Evolutionary conservation across 2,329 filamentous ascomycete genomes (phyloP), one percentile per base, ranked within the genome.

Genomic region (Trichoderma koningii): DNA sequence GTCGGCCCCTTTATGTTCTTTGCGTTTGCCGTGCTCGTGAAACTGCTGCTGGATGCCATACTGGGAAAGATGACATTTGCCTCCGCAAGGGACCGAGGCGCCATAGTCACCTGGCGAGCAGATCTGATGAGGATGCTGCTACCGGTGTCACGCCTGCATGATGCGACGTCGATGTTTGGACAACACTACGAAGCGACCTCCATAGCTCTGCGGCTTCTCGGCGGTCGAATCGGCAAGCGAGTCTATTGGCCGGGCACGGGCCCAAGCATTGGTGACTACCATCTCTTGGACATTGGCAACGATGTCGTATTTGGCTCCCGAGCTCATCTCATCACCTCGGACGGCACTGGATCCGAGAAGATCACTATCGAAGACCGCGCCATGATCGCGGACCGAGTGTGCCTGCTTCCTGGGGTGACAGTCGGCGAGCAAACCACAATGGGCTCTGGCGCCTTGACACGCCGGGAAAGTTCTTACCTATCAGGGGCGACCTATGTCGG

Each of bases 261-360:
- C 0, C 84, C 83, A 0, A 75, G 73, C 1, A 80, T 85, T 42
- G 78, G 81, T 17, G 82, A 86, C 67, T 86, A 85, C 67, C 81
- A 85, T 66, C 74, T 86, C 1, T 69, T 86, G 12, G 79, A 86
- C 26, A 76, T 86, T 66, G 84, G 84, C 10, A 80, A 85, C 64
- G 81, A 86, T 71, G 83, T 86, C n/a, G 83, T 86, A 10, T 86
- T 87, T 67, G 84, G 84, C 0, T 85, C 83, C 14, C 79, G 83
- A 3, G 81, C 83, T 3, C 79, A 84, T 64, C 69, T 87, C 0
- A 72, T 85, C 34, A 86, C 82, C 1, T 82, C 82, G 0, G 84
- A 87, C 70, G 81, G 79, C 3, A 73, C 71, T 23, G 81, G 84
- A 0, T 82, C 80, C 12, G 81, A 82, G 15, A 74, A 70, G 9